Conservation (phyloP, 495 filamentous ascomycete genomes). For the Penicillium waksmanii region DNA sequence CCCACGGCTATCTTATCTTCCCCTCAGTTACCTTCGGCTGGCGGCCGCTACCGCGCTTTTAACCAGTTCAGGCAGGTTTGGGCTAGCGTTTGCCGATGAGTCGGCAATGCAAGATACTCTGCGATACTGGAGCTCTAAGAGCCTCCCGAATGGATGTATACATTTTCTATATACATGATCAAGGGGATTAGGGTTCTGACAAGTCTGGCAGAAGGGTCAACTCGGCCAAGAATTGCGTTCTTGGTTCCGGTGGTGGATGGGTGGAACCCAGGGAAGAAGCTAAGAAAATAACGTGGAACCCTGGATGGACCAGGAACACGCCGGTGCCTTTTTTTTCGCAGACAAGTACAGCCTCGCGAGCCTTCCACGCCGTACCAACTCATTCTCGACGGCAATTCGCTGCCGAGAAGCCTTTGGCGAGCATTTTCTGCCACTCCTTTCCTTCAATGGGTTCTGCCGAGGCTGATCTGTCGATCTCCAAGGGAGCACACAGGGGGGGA, state of each 20-base stretch:
- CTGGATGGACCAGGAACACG: background rate
- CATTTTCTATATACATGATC: background rate
- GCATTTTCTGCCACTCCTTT: background rate
- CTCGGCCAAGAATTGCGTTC: constrained; percentile 10
- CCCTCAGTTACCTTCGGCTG: constrained; percentile 12
- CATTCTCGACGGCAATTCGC: background rate
- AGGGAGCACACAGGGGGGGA: constrained; percentile 7
- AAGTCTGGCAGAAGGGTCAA: background rate
- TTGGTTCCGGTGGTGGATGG: constrained; percentile 1
- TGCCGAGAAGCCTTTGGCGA: background rate
- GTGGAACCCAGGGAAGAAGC: constrained; percentile 18
- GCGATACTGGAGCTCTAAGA: background rate
- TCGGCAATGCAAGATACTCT: constrained; percentile 16
- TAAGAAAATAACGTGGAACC: constrained; percentile 16
- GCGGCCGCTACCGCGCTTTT: constrained; percentile 20
- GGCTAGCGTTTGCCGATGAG: constrained; percentile 17
- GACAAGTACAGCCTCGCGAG: too few species aligned
- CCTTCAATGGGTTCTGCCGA: background rate
- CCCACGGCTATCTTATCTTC: constrained; percentile 19
- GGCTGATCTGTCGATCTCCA: constrained; percentile 9
- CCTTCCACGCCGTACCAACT: too few species aligned
- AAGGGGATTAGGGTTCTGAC: background rate
- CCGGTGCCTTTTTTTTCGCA: background rate
- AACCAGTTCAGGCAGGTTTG: constrained; percentile 15
- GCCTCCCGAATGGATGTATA: background rate